Evolutionary conservation across 108 stramenopile species (phyloP).

Genomic region (Pseudonitzschia multiseries): DNA sequence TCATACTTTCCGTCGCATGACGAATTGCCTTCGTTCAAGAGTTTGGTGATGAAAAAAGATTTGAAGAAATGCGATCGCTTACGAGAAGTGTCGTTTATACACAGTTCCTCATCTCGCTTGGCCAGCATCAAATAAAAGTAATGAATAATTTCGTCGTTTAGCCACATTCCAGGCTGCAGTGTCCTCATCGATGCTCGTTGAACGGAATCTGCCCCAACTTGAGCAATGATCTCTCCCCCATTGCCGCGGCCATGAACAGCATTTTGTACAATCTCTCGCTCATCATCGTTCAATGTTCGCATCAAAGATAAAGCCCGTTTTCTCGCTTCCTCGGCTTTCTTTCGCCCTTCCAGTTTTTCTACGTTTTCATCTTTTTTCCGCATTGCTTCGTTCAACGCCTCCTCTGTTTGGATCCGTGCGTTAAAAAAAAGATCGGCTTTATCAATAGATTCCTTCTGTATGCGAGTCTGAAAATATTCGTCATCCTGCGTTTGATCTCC

Average conservation of each 20-base stretch:
- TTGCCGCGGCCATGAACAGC: constrained; percentile 59
- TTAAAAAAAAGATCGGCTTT: constrained; percentile 29
- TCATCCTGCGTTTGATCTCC: constrained; percentile 11
- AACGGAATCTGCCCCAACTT: constrained; percentile 67
- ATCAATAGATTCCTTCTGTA: constrained; percentile 17
- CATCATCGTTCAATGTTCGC: constrained; percentile 64
- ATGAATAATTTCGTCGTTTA: constrained; percentile 97
- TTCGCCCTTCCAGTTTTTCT: constrained; percentile 37
- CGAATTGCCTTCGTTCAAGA: constrained; percentile 76
- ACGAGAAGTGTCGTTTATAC: constrained; percentile 50
- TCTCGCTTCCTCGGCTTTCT: constrained; percentile 50
- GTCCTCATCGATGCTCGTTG: constrained; percentile 62
- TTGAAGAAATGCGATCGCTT: constrained; percentile 91
- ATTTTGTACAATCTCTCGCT: constrained; percentile 48
- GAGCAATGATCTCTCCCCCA: constrained; percentile 53
- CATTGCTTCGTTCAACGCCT: background rate
- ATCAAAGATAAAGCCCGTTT: constrained; percentile 55
- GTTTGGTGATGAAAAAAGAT: constrained; percentile 93
- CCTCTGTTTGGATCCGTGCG: background rate
- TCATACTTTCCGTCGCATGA: constrained; percentile 71
- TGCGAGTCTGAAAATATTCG: background rate
- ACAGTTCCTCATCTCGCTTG: constrained; percentile 77
- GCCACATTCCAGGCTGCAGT: constrained; percentile 82
- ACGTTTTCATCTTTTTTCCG: background rate
- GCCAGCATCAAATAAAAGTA: constrained; percentile 88